These are phyloP conservation scores for Pythium aquatile DNA, from an alignment of 352 stramenopile species.

Conservation along the genomic window DNA sequence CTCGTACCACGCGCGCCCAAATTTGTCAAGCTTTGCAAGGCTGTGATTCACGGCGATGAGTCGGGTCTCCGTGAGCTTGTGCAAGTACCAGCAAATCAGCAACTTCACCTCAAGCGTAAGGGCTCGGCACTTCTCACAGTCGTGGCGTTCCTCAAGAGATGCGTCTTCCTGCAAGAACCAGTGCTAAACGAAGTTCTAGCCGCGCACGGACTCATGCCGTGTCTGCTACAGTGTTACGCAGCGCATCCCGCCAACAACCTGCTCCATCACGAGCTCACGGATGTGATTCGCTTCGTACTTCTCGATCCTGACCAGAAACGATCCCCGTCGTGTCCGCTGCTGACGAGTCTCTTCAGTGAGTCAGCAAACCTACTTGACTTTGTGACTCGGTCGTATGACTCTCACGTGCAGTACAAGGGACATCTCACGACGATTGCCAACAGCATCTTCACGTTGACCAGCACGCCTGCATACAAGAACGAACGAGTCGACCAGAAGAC, in stretches of 20 bases:
- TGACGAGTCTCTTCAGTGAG: slow-evolving; percentile 78
- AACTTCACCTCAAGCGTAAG: slow-evolving; percentile 54
- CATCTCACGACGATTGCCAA: slow-evolving; percentile 89
- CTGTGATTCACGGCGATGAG: slow-evolving; percentile 62
- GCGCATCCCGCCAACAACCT: slow-evolving; percentile 82
- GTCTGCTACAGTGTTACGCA: slow-evolving; percentile 72
- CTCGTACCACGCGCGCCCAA: slow-evolving; percentile 72
- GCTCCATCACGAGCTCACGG: slow-evolving; percentile 82
- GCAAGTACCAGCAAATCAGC: slow-evolving; percentile 37
- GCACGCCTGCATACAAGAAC: slow-evolving; percentile 69
- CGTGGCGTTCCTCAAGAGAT: slow-evolving; percentile 83
- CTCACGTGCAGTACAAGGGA: slow-evolving; percentile 82
- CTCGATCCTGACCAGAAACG: slow-evolving; percentile 85
- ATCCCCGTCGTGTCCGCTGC: slow-evolving; percentile 65
- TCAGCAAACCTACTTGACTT: slow-evolving; percentile 76
- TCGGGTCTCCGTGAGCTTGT: slow-evolving; percentile 42
- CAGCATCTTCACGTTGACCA: slow-evolving; percentile 87
- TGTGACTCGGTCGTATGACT: slow-evolving; percentile 74
- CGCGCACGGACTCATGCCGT: slow-evolving; percentile 78
- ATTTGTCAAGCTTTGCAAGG: slow-evolving; percentile 70
- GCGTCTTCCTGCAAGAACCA: slow-evolving; percentile 79
- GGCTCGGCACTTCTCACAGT: slow-evolving; percentile 72
- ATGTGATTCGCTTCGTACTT: slow-evolving; percentile 84
- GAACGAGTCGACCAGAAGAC: slow-evolving; percentile 36
- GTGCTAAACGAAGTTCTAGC: slow-evolving; percentile 65